Conservation (phyloP, 352 stramenopile species). For the Phytopythium kandeliae region DNA sequence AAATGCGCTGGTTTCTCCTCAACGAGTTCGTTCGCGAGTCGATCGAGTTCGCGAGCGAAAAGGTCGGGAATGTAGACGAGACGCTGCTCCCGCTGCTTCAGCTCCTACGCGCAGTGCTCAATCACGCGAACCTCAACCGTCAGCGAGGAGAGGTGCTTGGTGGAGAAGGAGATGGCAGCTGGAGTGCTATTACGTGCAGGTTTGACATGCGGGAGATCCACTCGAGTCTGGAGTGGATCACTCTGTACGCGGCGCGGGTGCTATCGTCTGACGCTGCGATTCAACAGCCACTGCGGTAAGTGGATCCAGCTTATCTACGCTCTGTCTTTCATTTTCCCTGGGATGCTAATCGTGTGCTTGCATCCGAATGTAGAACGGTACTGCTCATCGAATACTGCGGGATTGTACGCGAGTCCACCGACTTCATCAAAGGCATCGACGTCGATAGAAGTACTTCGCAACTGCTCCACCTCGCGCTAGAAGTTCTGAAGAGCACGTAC, state of each 20-base stretch:
- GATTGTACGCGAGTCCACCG: constrained; percentile 41
- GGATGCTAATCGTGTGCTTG: neutral
- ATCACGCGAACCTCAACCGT: constrained; percentile 54
- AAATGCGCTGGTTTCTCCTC: constrained; percentile 58
- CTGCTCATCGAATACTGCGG: constrained; percentile 59
- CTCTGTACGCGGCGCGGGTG: constrained; percentile 27
- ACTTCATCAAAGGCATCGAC: constrained; percentile 7
- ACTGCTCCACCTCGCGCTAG: constrained; percentile 11
- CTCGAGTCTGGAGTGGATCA: constrained; percentile 27
- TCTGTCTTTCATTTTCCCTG: too few relatives aligned
- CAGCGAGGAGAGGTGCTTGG: neutral
- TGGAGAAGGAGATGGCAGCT: neutral
- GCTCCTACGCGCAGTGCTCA: constrained; percentile 59
- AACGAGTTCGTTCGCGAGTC: constrained; percentile 49
- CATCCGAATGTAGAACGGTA: constrained; percentile 39
- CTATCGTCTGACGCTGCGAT: constrained; percentile 18
- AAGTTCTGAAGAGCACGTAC: constrained; percentile 8
- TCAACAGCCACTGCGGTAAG: constrained; percentile 19
- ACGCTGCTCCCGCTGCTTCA: constrained; percentile 58
- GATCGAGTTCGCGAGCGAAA: constrained; percentile 22
- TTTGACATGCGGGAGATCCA: constrained; percentile 28
- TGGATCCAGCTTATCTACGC: constrained; percentile 11
- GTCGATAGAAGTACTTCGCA: neutral
- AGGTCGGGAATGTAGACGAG: constrained; percentile 32
- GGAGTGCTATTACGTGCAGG: neutral